A percentile compares a stretch with the other conserved stretches of the same genome.
Evolutionary conservation across 2,329 filamentous ascomycete genomes (phyloP).

Genomic region (Fusarium buxicola): DNA sequence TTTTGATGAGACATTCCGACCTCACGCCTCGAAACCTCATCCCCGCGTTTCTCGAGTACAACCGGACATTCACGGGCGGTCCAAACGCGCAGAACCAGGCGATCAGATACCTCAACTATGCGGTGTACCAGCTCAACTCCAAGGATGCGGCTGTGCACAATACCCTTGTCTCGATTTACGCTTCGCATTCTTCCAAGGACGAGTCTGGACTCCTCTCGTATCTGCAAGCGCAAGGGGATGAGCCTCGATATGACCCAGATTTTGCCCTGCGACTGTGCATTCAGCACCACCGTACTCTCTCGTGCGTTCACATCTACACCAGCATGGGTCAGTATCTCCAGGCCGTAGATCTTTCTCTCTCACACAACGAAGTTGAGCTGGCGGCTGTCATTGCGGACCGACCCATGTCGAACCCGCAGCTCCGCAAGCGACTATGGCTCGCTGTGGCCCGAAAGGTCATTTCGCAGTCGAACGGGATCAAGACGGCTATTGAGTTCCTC

Average conservation of each 20-base stretch:
- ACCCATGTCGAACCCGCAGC: slow-evolving; percentile 78
- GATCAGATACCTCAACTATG: slow-evolving; percentile 91
- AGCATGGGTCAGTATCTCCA: slow-evolving; percentile 95
- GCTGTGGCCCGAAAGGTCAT: slow-evolving; percentile 96
- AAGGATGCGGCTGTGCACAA: slow-evolving; percentile 92
- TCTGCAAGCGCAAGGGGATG: slow-evolving; percentile 88
- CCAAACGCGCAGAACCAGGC: slow-evolving; percentile 86
- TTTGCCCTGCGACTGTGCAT: slow-evolving; percentile 97
- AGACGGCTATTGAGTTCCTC: slow-evolving; percentile 91
- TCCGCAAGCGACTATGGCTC: slow-evolving; percentile 96
- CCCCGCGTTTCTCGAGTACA: slow-evolving; percentile 93
- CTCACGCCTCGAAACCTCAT: slow-evolving; percentile 90
- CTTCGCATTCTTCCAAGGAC: slow-evolving; percentile 83
- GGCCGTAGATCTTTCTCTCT: slow-evolving; percentile 91
- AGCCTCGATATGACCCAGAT: slow-evolving; percentile 91
- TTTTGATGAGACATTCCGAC: slow-evolving; percentile 90
- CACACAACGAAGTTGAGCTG: slow-evolving; percentile 89
- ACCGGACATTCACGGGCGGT: slow-evolving; percentile 75
- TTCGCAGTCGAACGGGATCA: slow-evolving; percentile 86
- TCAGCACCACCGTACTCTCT: slow-evolving; percentile 90
- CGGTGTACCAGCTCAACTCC: slow-evolving; percentile 86
- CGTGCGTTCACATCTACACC: slow-evolving; percentile 96
- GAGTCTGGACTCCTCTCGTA: slow-evolving; percentile 90
- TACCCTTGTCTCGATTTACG: slow-evolving; percentile 95
- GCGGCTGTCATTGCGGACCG: slow-evolving; percentile 90